Evolutionary conservation across 225 moss, liverwort and hornwort species (phyloP).

Genomic region (Bryum argenteum): DNA sequence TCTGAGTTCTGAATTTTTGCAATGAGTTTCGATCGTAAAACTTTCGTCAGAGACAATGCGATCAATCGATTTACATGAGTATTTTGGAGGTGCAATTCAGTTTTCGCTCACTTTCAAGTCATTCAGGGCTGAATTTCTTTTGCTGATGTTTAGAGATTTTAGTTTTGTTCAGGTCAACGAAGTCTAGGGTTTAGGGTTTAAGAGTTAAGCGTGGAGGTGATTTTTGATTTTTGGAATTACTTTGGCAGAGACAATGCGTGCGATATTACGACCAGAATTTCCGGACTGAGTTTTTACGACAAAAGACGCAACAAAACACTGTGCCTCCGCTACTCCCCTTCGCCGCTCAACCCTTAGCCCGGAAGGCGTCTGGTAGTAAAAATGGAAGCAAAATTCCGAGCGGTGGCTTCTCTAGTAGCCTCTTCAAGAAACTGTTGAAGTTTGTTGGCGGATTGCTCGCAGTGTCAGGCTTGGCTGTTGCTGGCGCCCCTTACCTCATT

Average conservation of each 20-base stretch:
- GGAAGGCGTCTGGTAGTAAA: conserved; percentile 16
- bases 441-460: conserved; percentile 40
- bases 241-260: conserved; percentile 35
- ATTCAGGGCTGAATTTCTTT: too few relatives aligned
- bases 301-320: conserved; percentile 48
- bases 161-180: neutral
- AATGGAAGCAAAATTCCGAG: conserved; percentile 15
- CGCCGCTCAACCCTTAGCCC: conserved; percentile 40
- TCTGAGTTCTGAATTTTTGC: neutral
- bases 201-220: neutral
- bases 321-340: conserved; percentile 48
- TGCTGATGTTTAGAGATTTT: neutral
- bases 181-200: conserved; percentile 16
- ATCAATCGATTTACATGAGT: neutral
- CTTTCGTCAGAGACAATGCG: neutral
- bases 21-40: neutral
- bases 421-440: conserved; percentile 30
- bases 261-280: conserved; percentile 44
- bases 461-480: conserved; percentile 34
- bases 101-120: neutral
- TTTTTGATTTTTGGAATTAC: neutral
- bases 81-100: neutral
- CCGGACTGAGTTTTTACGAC: conserved; percentile 48
- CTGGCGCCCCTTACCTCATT: conserved; percentile 52
- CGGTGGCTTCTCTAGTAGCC: conserved; percentile 24